A percentile compares a stretch with the other conserved stretches of the same genome.
phyloP scores from a whole-genome alignment of 441 rosid genomes.

The Erodium trifolium region DNA sequence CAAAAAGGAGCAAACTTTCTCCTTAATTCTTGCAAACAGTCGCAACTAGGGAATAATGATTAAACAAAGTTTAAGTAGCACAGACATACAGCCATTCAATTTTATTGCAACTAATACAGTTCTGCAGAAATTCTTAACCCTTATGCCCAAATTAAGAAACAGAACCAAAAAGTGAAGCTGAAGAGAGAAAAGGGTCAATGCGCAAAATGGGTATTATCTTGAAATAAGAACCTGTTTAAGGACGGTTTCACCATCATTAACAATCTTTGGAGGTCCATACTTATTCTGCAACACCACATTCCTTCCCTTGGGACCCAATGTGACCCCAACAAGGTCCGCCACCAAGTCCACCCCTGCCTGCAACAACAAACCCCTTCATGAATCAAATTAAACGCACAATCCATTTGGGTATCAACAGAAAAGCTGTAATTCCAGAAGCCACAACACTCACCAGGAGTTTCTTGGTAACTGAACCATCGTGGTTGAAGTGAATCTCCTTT shows the following conservation, averaged over 20 bases:
- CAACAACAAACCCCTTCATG: constrained; percentile 15
- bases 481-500: constrained; percentile 74
- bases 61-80: too few relatives aligned
- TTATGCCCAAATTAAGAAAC: not conserved
- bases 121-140: not conserved
- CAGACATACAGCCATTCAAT: too few relatives aligned
- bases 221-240: constrained; percentile 51
- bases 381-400: not conserved
- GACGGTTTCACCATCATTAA: constrained; percentile 87
- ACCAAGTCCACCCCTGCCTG: constrained; percentile 78
- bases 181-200: not conserved
- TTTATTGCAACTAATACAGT: too few relatives aligned
- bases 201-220: not conserved
- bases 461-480: constrained; percentile 67
- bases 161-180: not conserved
- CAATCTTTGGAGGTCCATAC: constrained; percentile 89
- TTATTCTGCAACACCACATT: constrained; percentile 82
- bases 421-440: not conserved
- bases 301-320: constrained; percentile 89
- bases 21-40: not conserved
- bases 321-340: constrained; percentile 73
- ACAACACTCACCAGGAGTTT: constrained; percentile 52
- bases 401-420: not conserved
- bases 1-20: not conserved
- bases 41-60: too few relatives aligned